Conservation (phyloP, 192 early-diverging fungal genomes). For the Umbelopsis sp. region DNA sequence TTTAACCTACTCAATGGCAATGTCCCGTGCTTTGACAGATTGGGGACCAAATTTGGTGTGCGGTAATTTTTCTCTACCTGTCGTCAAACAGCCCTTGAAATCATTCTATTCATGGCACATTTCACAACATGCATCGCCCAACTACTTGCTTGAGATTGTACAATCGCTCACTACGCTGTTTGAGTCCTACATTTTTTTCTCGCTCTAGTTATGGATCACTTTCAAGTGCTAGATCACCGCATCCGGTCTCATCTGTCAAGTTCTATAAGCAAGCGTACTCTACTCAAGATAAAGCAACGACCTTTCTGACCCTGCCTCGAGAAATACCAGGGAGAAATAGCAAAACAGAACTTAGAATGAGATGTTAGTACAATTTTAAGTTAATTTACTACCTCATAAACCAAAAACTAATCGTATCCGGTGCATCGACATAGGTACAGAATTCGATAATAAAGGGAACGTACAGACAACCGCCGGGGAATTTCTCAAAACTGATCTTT, state of each 20-base stretch:
- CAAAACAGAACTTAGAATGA: conserved; percentile 11
- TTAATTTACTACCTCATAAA: background rate
- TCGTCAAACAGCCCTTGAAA: background rate
- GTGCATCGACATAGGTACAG: conserved; percentile 47
- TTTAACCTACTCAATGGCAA: too few species aligned
- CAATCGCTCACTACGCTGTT: background rate
- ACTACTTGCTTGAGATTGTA: background rate
- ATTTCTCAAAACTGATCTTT: conserved; percentile 78
- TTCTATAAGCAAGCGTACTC: background rate
- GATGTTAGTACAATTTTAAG: background rate
- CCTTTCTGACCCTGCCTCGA: background rate
- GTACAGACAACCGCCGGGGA: conserved; percentile 74
- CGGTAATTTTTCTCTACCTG: background rate
- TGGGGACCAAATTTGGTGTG: background rate
- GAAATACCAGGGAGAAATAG: background rate
- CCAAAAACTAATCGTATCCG: background rate
- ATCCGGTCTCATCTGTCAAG: background rate
- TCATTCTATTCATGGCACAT: background rate
- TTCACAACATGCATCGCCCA: background rate
- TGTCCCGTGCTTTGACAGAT: too few species aligned
- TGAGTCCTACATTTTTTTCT: conserved; percentile 4
- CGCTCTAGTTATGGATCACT: conserved; percentile 1
- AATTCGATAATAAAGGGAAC: conserved; percentile 68
- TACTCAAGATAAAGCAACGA: background rate
- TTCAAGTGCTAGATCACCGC: background rate